Percentiles rank a stretch among this genome's conserved stretches.
Conservation (phyloP, 306 rosid genomes). For the Acmispon strigosus region DNA sequence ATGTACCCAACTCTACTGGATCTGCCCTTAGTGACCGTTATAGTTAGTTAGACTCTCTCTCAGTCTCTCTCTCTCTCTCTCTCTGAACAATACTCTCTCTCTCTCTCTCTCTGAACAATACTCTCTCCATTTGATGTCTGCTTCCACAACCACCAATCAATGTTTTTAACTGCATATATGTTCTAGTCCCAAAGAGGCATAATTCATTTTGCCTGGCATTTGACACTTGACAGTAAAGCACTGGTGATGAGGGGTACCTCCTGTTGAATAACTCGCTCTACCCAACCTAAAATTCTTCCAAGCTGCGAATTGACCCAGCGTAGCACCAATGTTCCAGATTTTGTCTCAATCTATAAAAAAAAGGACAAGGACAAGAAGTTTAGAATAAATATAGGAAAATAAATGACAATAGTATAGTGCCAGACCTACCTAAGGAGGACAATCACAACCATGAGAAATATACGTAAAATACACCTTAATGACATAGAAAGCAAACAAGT, state of each 20-base stretch:
- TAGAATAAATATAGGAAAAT: constrained; percentile 5
- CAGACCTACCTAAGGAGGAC: background rate
- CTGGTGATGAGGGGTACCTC: constrained; percentile 46
- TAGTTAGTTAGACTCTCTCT: too few relatives aligned
- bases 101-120: too few relatives aligned
- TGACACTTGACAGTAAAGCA: background rate
- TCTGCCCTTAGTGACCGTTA: too few relatives aligned
- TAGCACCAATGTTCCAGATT: constrained; percentile 94
- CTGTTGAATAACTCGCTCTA: constrained; percentile 78
- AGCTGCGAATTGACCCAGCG: constrained; percentile 98
- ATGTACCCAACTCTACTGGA: background rate
- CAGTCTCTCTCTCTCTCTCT: too few relatives aligned
- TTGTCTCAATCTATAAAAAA: constrained; percentile 66
- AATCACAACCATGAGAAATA: constrained; percentile 2
- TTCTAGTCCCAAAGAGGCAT: constrained; percentile 4
- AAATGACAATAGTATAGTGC: constrained; percentile 1
- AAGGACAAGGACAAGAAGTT: background rate
- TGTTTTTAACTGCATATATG: background rate
- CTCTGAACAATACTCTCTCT: too few relatives aligned
- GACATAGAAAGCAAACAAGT: background rate
- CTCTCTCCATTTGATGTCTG: too few relatives aligned
- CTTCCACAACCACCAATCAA: too few relatives aligned
- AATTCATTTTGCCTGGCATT: constrained; percentile 7
- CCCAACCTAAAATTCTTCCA: constrained; percentile 92
- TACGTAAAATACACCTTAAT: constrained; percentile 1